A percentile compares a stretch with the other conserved stretches of the same genome.
Conservation (phyloP, 2,329 filamentous ascomycete genomes). For the Aspergillus fijiensis region DNA sequence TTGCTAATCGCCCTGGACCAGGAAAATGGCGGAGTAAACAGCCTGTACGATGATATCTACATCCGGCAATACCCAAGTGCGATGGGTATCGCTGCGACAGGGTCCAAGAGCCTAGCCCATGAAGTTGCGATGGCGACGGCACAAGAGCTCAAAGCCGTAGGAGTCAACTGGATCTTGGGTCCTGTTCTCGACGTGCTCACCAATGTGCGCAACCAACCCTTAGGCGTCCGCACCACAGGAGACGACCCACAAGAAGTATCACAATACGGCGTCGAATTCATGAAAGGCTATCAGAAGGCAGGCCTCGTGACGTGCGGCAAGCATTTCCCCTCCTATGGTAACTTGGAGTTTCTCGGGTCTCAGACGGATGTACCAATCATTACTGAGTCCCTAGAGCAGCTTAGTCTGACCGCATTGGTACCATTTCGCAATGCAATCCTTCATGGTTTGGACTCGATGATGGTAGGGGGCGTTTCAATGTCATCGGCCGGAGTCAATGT, state of each 20-base stretch:
- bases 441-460: conserved; percentile 87
- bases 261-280: conserved; percentile 83
- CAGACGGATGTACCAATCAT: conserved; percentile 92
- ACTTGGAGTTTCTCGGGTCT: conserved; percentile 88
- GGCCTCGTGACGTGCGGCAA: conserved; percentile 89
- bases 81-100: conserved; percentile 94
- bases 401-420: conserved; percentile 86
- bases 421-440: conserved; percentile 88
- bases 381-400: conserved; percentile 87
- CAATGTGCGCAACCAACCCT: conserved; percentile 84
- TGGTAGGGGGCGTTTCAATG: conserved; percentile 92
- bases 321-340: conserved; percentile 95
- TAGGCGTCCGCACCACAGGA: conserved; percentile 84
- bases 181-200: conserved; percentile 92
- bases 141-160: conserved; percentile 86
- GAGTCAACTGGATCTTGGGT: conserved; percentile 92
- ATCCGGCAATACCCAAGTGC: conserved; percentile 95
- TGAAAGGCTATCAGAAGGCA: conserved; percentile 90
- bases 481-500: conserved; percentile 89
- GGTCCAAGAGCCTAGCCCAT: conserved; percentile 79
- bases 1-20: conserved; percentile 90
- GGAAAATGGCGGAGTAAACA: conserved; percentile 97
- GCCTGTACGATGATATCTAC: conserved; percentile 90
- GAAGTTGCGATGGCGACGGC: conserved; percentile 91
- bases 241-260: conserved; percentile 96